A percentile compares a stretch with the other conserved stretches of the same genome.
phyloP scores from a whole-genome alignment of 805 yeast species.

The Isabelozyma pseudorhagii region DNA sequence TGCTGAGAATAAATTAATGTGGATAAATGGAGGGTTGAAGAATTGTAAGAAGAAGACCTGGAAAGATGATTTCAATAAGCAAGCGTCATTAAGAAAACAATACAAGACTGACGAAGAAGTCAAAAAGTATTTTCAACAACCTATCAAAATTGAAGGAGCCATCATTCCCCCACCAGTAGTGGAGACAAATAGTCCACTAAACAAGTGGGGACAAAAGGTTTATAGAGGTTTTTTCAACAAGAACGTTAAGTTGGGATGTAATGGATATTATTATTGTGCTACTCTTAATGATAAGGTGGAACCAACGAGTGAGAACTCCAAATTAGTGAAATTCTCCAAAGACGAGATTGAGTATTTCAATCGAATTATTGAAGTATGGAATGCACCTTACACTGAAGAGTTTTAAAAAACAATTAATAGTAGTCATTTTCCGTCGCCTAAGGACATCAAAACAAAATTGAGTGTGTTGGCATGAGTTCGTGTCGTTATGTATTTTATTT shows the following conservation, averaged over 20 bases:
- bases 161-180: not conserved
- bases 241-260: not conserved
- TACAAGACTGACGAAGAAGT: not conserved
- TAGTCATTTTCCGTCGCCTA: too few relatives aligned
- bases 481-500: too few relatives aligned
- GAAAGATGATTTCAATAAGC: not conserved
- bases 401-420: too few relatives aligned
- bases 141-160: not conserved
- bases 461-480: too few relatives aligned
- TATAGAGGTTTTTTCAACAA: not conserved
- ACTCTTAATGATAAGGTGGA: not conserved
- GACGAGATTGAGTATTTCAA: not conserved
- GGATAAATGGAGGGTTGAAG: constrained; percentile 28
- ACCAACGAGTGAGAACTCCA: not conserved
- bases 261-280: not conserved
- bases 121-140: not conserved
- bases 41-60: constrained; percentile 16
- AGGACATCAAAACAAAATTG: too few relatives aligned
- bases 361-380: not conserved
- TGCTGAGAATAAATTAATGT: constrained; percentile 14
- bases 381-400: not conserved
- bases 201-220: not conserved
- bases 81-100: not conserved
- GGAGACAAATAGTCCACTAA: not conserved
- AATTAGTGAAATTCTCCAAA: not conserved